Percentiles rank a stretch among this genome's conserved stretches.
Evolutionary conservation across 2,329 filamentous ascomycete species (phyloP).

Genomic region (Cladorrhinum sp.): DNA sequence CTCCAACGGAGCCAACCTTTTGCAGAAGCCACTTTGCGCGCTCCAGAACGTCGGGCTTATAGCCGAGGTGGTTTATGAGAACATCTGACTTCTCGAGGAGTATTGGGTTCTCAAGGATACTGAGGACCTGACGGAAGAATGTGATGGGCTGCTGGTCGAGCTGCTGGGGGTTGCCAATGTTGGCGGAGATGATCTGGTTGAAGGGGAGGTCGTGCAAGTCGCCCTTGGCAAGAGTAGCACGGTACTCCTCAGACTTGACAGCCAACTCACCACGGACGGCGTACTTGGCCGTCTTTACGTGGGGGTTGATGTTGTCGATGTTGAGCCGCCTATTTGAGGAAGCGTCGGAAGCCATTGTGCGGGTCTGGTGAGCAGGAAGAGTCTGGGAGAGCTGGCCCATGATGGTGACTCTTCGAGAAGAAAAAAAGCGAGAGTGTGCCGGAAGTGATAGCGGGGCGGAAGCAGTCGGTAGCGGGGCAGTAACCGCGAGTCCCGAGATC

Average conservation of each 20-base stretch:
- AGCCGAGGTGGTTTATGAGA: conserved; percentile 72
- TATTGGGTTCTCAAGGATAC: conserved; percentile 83
- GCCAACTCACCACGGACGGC: conserved; percentile 95
- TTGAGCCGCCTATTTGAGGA: conserved; percentile 52
- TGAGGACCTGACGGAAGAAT: conserved; percentile 96
- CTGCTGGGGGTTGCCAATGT: conserved; percentile 98
- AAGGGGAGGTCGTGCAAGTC: conserved; percentile 66
- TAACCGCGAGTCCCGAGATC: conserved; percentile 18
- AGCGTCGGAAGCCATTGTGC: conserved; percentile 37
- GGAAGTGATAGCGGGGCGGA: conserved; percentile 17
- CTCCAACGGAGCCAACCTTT: conserved; percentile 86
- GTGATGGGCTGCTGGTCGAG: conserved; percentile 99
- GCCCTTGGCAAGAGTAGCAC: conserved; percentile 65
- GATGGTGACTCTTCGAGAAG: conserved; percentile 11
- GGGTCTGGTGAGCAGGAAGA: conserved; percentile 20
- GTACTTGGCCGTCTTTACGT: conserved; percentile 86
- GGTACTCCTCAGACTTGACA: conserved; percentile 88
- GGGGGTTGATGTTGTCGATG: conserved; percentile 86
- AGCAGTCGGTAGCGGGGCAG: conserved; percentile 20
- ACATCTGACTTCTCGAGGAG: conserved; percentile 80
- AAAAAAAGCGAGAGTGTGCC: conserved; percentile 10
- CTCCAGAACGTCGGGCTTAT: conserved; percentile 85
- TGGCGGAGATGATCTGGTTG: conserved; percentile 87
- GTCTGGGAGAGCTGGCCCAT: conserved; percentile 15
- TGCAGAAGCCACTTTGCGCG: conserved; percentile 77